Evolutionary conservation across 129 eudicot species (phyloP), one percentile per base, ranked within the genome.

Genomic region (Arctium minus): DNA sequence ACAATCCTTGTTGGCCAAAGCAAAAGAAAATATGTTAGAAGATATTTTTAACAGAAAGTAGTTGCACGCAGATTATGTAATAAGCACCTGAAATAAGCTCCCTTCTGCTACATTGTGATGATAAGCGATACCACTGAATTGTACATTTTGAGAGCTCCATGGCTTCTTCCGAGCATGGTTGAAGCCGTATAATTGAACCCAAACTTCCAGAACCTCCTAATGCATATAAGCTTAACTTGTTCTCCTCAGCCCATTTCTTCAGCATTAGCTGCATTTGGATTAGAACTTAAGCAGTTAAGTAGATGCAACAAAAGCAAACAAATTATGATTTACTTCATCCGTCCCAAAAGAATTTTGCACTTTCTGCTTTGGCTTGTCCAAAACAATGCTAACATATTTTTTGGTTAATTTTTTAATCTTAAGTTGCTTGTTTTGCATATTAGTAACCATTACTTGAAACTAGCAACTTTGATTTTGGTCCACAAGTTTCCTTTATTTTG

Each of bases 111-210:
- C 95, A 91, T 83, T 96, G 90, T 18, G 92, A 84, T 38, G 99
- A 92, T 85, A 96, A 79, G 39, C 99, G 97, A 83, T 86, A 96
- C 99, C 99, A 96, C 72, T 96, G 99, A 80, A 96, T 81, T 17
- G 92, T 86, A 83, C 99, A 93, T 83, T 88, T 92, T 79, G 94
- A 86, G 84, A 96, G 93, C 78, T 96, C 99, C 77, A 77, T 80
- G 78, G 98, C 97, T 12, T 93, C 93, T 75, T 89, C 90, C 68
- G 97, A 87, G 33, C 91, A 87, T 13, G 93, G 83, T 76, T 90
- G 91, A 80, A 93, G 89, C 65, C 93, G 84, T 80, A 96, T 82
- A 77, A 88, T 87, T 36, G 99, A 93, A 60, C 99, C 99, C 85
- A 96, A 84, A 33, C 82, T 83, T 89, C 86, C 95, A 69, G 90